phyloP scores from a whole-genome alignment of 2,329 filamentous ascomycete genomes.

The Beauveria australis region DNA sequence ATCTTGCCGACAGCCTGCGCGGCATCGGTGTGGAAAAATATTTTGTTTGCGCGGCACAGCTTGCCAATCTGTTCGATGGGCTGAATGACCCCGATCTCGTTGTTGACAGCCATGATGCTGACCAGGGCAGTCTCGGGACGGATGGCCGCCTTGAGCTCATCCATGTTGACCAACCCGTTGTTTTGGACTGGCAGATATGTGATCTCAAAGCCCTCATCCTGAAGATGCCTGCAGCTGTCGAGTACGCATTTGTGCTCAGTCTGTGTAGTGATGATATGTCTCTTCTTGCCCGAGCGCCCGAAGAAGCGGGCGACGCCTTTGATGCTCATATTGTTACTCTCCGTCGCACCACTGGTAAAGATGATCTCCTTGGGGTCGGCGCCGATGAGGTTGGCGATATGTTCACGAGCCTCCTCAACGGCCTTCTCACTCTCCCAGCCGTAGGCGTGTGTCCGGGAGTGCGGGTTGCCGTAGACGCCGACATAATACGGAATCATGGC shows the following conservation, averaged over 20 bases:
- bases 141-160: conserved; percentile 80
- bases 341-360: conserved; percentile 94
- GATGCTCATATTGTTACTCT: conserved; percentile 99
- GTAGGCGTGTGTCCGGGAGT: conserved; percentile 95
- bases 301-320: conserved; percentile 97
- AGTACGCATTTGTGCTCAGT: conserved; percentile 99
- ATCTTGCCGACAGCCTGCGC: conserved; percentile 99
- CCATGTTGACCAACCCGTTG: conserved; percentile 78
- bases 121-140: conserved; percentile 85
- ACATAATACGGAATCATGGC: conserved; percentile 94
- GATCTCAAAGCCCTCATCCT: conserved; percentile 92
- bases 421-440: conserved; percentile 97
- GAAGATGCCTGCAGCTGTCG: conserved; percentile 91
- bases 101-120: conserved; percentile 98
- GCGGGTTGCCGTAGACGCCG: conserved; percentile 91
- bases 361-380: conserved; percentile 97
- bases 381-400: conserved; percentile 81
- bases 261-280: conserved; percentile 93
- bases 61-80: conserved; percentile 88
- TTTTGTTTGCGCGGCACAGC: conserved; percentile 81
- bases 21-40: conserved; percentile 96
- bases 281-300: conserved; percentile 88
- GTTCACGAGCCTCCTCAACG: conserved; percentile 74
- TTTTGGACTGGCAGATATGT: conserved; percentile 91
- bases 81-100: conserved; percentile 99